Base-by-base conservation (phyloP, 83 land plant species). In the Isoetes engelmannii region DNA sequence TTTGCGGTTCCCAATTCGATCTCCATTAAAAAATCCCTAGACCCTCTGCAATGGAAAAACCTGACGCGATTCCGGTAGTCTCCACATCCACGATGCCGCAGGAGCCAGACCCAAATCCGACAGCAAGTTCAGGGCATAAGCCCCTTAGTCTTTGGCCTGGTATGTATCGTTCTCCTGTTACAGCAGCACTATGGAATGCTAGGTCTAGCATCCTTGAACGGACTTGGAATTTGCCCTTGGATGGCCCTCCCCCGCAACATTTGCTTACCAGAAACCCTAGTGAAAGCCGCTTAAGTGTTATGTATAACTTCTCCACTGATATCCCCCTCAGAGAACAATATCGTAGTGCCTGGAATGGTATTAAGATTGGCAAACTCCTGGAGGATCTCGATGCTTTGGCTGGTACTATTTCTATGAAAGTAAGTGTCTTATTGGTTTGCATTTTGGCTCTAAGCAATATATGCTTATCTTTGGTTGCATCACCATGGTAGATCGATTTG, bases 351-450 rank as follows among this genome's bases (percentile, higher is more conserved):
- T 87, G 96, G 96, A 85, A 89, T 65, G 85, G 81, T 62, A 82
- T 82, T 75, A 74, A 95, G 66, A 80, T 92, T 56, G 97, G 97
- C 59, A 92, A 85, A 75, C 77, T 92, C 82, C 80, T 92, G 58
- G 97, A 92, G 68, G 97, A 92, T 72, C 81, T 92, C 53, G 97
- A 92, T 78, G 97, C 97, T 44, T 73, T 92, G 41, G 97, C 97
- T 9, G 97, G 97, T 4, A 92, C 95, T 17, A 92, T 87, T 67
- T 84, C 97, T 4, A 82, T 92, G 49, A 92, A 85, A 89, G 97
- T 89, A 72, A 7, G 53, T 47, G 10, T 44, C 17, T 9, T 59
- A n/a, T n/a, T n/a, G n/a, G n/a, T n/a, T n/a, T n/a, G n/a, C n/a
- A n/a, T n/a, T n/a, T n/a, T n/a, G n/a, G n/a, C n/a, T n/a, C n/a